Conservation (phyloP, 1,139 yeast species). For the Suhomyces bribrorum region DNA sequence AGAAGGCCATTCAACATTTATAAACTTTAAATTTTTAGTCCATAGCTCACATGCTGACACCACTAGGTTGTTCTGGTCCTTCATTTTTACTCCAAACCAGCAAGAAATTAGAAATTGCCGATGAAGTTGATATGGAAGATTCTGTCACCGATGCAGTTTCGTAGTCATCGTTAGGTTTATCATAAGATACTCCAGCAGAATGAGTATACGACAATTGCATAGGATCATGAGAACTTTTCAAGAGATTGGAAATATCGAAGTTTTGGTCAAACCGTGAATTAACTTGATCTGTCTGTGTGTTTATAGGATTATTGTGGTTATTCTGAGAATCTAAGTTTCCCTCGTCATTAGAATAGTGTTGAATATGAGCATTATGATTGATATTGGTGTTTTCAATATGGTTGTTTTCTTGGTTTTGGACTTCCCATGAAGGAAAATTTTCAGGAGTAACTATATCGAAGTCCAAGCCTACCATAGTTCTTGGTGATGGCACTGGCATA, state of each 20-base stretch:
- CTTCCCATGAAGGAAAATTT: conserved; percentile 2
- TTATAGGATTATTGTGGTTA: no score
- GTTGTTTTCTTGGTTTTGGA: conserved; percentile 1
- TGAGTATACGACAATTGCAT: neutral
- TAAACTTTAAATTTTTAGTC: no score
- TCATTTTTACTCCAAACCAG: neutral
- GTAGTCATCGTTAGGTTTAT: neutral
- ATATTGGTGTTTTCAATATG: neutral
- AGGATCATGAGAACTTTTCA: neutral
- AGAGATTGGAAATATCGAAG: neutral
- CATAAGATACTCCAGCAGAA: neutral
- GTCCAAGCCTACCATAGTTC: neutral
- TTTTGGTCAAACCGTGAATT: neutral
- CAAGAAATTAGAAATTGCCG: neutral
- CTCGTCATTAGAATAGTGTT: no score
- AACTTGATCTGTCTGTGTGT: neutral
- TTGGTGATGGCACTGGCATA: conserved; percentile 4
- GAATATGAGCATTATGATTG: no score
- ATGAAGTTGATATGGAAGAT: neutral
- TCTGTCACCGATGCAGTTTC: neutral
- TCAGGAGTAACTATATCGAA: conserved; percentile 5
- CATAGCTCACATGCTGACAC: neutral
- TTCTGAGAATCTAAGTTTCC: neutral
- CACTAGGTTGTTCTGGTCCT: neutral
- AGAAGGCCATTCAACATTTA: no score